Conservation (phyloP, 2,329 filamentous ascomycete genomes). For the Cytospora mali region DNA sequence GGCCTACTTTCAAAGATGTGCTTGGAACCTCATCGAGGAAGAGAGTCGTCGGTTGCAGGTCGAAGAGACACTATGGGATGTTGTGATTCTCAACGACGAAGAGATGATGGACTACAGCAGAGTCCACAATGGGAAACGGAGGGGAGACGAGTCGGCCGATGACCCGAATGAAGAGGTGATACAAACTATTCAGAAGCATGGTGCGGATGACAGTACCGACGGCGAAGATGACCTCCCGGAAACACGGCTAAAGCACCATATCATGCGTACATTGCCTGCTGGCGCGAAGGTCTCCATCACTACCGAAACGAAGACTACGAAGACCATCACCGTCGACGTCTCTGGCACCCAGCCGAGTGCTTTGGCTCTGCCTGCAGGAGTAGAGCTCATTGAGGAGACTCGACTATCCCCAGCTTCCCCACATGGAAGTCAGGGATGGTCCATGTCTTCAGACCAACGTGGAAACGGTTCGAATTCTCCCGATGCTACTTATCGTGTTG, state of each 20-base stretch:
- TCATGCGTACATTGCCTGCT: slow-evolving; percentile 55
- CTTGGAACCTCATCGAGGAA: slow-evolving; percentile 53
- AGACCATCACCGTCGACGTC: slow-evolving; percentile 67
- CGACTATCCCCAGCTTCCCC: slow-evolving; percentile 41
- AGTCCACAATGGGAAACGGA: slow-evolving; percentile 34
- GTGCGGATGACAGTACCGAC: slow-evolving; percentile 33
- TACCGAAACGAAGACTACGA: slow-evolving; percentile 61
- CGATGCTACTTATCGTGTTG: slow-evolving; percentile 53
- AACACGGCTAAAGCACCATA: slow-evolving; percentile 54
- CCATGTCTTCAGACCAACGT: slow-evolving; percentile 28
- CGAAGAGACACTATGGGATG: slow-evolving; percentile 67
- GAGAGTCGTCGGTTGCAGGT: slow-evolving; percentile 50
- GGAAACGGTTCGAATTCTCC: slow-evolving; percentile 25
- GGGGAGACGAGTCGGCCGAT: slow-evolving; percentile 31
- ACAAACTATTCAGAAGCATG: slow-evolving; percentile 42
- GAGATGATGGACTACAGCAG: slow-evolving; percentile 54
- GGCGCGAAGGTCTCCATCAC: slow-evolving; percentile 63
- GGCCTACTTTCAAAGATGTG: slow-evolving; percentile 63
- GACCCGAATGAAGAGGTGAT: slow-evolving; percentile 35
- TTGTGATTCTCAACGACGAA: slow-evolving; percentile 63
- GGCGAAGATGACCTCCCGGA: slow-evolving; percentile 51
- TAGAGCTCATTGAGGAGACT: slow-evolving; percentile 60
- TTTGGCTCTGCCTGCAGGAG: slow-evolving; percentile 58
- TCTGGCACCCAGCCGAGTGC: slow-evolving; percentile 53
- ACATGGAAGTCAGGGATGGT: slow-evolving; percentile 21